Percentiles rank a stretch among this genome's conserved stretches.
These are phyloP conservation scores for Aspergillus campestris DNA, from an alignment of 495 filamentous ascomycete species.

Conservation along the genomic window DNA sequence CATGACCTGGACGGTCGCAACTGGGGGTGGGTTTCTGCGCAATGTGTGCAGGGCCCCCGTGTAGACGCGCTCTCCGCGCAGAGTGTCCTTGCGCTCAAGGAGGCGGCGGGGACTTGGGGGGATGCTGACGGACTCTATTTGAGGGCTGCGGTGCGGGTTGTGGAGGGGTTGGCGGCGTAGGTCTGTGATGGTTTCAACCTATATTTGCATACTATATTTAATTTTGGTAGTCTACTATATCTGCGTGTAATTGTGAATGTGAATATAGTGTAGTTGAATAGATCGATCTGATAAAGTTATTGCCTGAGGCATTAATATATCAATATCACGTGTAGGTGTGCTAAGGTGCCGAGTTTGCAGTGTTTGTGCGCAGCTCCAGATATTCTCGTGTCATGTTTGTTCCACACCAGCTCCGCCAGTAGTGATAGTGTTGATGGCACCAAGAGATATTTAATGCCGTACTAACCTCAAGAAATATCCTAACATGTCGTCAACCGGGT, in stretches of 20 bases:
- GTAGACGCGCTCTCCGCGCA: slow-evolving; percentile 79
- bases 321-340: neutral
- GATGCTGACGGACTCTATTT: slow-evolving; percentile 70
- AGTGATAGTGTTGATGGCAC: no score
- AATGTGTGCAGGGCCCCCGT: slow-evolving; percentile 56
- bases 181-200: slow-evolving; percentile 21
- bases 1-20: slow-evolving; percentile 53
- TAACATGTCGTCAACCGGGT: no score
- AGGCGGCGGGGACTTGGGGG: slow-evolving; percentile 72
- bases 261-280: neutral
- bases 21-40: slow-evolving; percentile 68
- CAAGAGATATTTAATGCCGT: no score
- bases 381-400: no score
- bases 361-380: slow-evolving; percentile 1
- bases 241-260: slow-evolving; percentile 1
- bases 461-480: no score
- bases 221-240: slow-evolving; percentile 2
- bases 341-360: neutral
- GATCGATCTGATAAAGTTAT: neutral
- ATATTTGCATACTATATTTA: neutral
- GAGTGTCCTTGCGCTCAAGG: slow-evolving; percentile 65
- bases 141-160: slow-evolving; percentile 71
- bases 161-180: slow-evolving; percentile 69
- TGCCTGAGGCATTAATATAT: slow-evolving; percentile 8
- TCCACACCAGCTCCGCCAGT: no score